Base-by-base conservation (phyloP, 2,329 filamentous ascomycete genomes). In the Pseudonectria foliicola region DNA sequence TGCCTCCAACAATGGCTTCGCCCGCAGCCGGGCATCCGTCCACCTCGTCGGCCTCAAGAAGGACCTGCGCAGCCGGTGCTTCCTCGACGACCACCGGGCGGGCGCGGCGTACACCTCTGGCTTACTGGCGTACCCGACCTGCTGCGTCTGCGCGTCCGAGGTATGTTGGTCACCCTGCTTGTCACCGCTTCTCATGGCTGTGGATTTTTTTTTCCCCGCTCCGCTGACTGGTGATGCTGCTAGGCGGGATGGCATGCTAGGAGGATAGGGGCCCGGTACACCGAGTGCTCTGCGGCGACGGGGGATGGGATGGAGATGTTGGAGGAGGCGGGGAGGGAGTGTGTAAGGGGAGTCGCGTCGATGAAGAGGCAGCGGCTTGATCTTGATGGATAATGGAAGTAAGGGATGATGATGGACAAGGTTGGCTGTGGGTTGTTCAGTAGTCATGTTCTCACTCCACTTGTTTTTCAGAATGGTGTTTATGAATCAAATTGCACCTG, bases 21-120 rank as follows among this genome's bases (percentile, higher is more conserved):
- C 44, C 23, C 38, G 31, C 3, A 29, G 39, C 29, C 24, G 40
- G 6, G 57, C 55, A 4, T 21, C 54, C 7, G 13, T 62, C 3
- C 52, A 59, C 21, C 51, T 63, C 6, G 34, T 63, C 1, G 61
- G 61, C 1, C 39, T 56, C 34, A 63, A 63, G 45, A 61, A 52
- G 33, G 60, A 63, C 26, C 29, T 55, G 0, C 45, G 55, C 6
- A 43, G 48, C 11, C 41, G 45, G 13, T 51, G 46, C 31, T 48
- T 51, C 14, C 38, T 50, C 11, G 44, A 44, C 14, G 43, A 52
- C 7, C 49, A 50, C 14, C 42, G 33, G 2, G 29, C 37, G 13
- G 38, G 40, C 7, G 26, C 35, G 23, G 35, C 38, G 2, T 18
- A 34, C 21, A 27, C 43, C 0, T 37, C 42, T 2, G 44, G 31